Evolutionary conservation across 1,284 basidiomycete species (phyloP).

Genomic region (Rhodotorula sp.): DNA sequence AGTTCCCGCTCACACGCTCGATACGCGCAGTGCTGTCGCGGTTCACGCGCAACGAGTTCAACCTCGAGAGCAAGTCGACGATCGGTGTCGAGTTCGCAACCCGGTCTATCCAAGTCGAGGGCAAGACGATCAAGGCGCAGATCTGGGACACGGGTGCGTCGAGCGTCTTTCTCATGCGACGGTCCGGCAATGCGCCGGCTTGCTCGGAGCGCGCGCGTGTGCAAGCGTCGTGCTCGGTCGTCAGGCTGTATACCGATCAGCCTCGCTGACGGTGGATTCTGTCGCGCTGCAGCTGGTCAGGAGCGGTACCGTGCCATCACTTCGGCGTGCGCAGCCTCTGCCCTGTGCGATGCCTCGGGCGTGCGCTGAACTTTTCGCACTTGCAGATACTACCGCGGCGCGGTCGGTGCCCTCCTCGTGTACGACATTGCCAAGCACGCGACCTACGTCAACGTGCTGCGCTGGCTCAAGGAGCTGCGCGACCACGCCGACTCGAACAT

Average conservation of each 20-base stretch:
- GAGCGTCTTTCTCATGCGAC: neutral
- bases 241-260: neutral
- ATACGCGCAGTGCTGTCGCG: constrained; percentile 64
- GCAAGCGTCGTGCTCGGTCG: too few species aligned
- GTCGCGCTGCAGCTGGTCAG: constrained; percentile 72
- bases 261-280: neutral
- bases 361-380: neutral
- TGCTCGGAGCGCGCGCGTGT: neutral
- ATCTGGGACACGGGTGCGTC: constrained; percentile 95
- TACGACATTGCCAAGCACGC: constrained; percentile 69
- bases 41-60: constrained; percentile 99
- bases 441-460: constrained; percentile 91
- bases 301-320: constrained; percentile 99
- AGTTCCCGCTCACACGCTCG: too few species aligned
- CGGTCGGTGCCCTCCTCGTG: constrained; percentile 65
- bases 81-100: constrained; percentile 99
- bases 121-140: constrained; percentile 97
- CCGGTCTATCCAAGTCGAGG: constrained; percentile 88
- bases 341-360: neutral
- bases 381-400: constrained; percentile 93
- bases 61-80: constrained; percentile 96
- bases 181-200: neutral
- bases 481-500: constrained; percentile 57
- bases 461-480: constrained; percentile 98
- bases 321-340: constrained; percentile 67